Base-by-base conservation (phyloP, 179 eudicot species). In the Nepenthes alata region DNA sequence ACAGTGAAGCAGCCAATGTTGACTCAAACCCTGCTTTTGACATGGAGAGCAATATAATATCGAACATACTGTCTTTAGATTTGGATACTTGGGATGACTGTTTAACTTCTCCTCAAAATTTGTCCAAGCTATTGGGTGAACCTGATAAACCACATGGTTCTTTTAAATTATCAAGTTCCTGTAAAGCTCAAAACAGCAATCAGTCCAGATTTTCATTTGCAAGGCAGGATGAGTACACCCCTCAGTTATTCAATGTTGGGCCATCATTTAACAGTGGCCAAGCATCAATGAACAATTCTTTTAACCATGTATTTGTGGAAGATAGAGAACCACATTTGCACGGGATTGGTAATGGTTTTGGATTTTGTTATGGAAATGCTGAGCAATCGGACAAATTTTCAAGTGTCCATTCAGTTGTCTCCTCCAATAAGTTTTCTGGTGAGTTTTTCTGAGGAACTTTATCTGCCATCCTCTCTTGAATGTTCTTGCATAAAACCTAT, bases 171-270 rank as follows among this genome's bases (percentile, higher is more conserved):
- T 66, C 86, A 10, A 78, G 75, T 71, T 70, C 93, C 54, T 67
- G 89, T 81, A 94, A 78, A 83, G 75, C 64, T 59, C 95, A 78
- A 70, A 79, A 59, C 55, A 85, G 79, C 82, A 85, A 78, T 67
- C 94, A 94, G 64, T 94, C 99, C 53, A 85, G 95, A 70, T 94
- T 94, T 75, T 87, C 97, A n/a, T 94, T 94, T 85, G 99, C 97
- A 25, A 85, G 99, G 72, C 86, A 85, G 72, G 94, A 87, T 35
- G 90, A 86, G 39, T 57, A 75, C 50, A 69, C 64, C 52, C 69
- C 70, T 58, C 73, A 72, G 62, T 54, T 77, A 36, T 70, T 72
- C 53, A 75, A 69, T 61, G 65, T 54, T 47, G 81, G 69, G 60
- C 74, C 81, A 59, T 69, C 84, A 67, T 61, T 73, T 15, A 64